Percentiles rank a stretch among this genome's conserved stretches.
Evolutionary conservation across 495 filamentous ascomycete species (phyloP).

Genomic region (Neurospora sp.): DNA sequence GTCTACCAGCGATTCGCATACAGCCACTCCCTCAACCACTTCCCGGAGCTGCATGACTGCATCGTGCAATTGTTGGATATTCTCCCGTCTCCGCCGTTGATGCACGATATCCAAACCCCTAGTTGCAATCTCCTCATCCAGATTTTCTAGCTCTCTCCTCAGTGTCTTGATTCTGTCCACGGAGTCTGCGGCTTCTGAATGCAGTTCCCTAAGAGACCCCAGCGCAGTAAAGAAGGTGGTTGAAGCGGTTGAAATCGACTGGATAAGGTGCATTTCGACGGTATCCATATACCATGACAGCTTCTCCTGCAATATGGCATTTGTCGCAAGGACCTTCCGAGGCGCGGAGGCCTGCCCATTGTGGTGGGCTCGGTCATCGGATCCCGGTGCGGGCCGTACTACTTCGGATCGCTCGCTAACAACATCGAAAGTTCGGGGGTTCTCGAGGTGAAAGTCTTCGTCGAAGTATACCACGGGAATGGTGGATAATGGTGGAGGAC

Average conservation of each 20-base stretch:
- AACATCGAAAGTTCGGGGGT: constrained; percentile 91
- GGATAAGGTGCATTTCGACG: constrained; percentile 93
- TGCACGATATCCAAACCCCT: constrained; percentile 80
- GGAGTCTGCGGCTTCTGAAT: constrained; percentile 85
- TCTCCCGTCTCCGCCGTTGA: constrained; percentile 70
- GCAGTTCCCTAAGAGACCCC: constrained; percentile 80
- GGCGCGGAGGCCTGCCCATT: constrained; percentile 58
- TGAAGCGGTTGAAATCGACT: constrained; percentile 88
- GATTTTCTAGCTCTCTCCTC: constrained; percentile 62
- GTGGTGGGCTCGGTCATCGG: constrained; percentile 42
- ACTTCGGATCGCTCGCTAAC: constrained; percentile 95
- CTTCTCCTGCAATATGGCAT: constrained; percentile 98
- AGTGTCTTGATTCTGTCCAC: constrained; percentile 77
- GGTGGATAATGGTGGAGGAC: constrained; percentile 76
- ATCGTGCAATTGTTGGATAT: constrained; percentile 70
- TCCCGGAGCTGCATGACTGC: constrained; percentile 73
- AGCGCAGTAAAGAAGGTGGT: constrained; percentile 94
- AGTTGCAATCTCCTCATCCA: constrained; percentile 82
- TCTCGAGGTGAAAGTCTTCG: constrained; percentile 89
- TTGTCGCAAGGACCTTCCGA: constrained; percentile 85
- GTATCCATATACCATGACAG: constrained; percentile 99
- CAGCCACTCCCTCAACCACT: constrained; percentile 63
- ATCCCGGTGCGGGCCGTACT: constrained; percentile 53
- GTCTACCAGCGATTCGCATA: constrained; percentile 74
- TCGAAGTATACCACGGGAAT: constrained; percentile 94